A percentile compares a stretch with the other conserved stretches of the same genome.
Conservation (phyloP, 208 protist genomes). For the Blastocrithidia nonstop region DNA sequence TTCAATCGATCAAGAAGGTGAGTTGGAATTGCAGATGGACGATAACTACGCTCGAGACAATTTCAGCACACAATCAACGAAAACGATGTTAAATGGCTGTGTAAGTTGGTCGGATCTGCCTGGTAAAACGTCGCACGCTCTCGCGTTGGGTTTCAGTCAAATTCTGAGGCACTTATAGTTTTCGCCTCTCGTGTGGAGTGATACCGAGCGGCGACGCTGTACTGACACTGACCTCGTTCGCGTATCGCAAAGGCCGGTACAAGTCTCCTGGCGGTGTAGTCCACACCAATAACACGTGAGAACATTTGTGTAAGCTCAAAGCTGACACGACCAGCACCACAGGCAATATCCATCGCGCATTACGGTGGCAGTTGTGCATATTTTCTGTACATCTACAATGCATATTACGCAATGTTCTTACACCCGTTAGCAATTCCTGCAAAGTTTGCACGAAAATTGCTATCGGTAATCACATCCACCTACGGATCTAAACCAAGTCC, state of each 20-base stretch:
- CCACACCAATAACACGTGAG: constrained; percentile 59
- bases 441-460: constrained; percentile 47
- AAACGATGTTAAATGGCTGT: constrained; percentile 61
- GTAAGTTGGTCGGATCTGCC: constrained; percentile 78
- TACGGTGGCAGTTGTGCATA: constrained; percentile 24
- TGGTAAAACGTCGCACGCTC: constrained; percentile 73
- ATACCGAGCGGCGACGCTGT: constrained; percentile 33
- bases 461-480: constrained; percentile 62
- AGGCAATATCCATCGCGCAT: constrained; percentile 70
- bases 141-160: constrained; percentile 36
- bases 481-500: constrained; percentile 67
- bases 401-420: constrained; percentile 50
- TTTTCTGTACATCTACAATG: constrained; percentile 19
- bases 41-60: constrained; percentile 69
- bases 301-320: constrained; percentile 75
- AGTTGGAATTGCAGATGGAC: constrained; percentile 43
- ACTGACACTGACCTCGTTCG: constrained; percentile 62
- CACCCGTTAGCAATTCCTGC: constrained; percentile 46
- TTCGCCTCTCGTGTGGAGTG: constrained; percentile 14
- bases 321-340: constrained; percentile 63
- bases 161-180: constrained; percentile 5
- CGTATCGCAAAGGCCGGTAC: constrained; percentile 74
- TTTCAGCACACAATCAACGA: constrained; percentile 81
- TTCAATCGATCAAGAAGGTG: constrained; percentile 50
- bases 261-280: constrained; percentile 67